Base-by-base conservation (phyloP, 2,329 filamentous ascomycete species). In the Fusarium tanahbumbuense region DNA sequence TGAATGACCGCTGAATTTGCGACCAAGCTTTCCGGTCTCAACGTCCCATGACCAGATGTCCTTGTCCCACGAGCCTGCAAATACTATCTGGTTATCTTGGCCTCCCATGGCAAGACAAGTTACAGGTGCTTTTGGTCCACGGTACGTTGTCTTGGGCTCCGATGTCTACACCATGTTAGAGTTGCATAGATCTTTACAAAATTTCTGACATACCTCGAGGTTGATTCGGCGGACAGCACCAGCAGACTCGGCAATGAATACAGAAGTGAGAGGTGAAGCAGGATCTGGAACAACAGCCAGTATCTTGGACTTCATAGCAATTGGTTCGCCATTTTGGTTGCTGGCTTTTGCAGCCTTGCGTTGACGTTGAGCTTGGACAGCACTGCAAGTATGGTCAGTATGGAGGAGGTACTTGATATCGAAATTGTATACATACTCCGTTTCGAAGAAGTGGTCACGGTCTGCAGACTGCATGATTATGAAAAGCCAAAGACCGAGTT, bases 11-110 rank as follows among this genome's bases (percentile, higher is more conserved):
- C 87, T 86, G 72, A 90, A 94, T 68, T 85, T 89, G 66, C 83
- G 85, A n/a, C 83, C 83, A 2, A 83, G 81, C 30, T 83, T 78
- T 45, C 83, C 84, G 6, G 88, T 88, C 20, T 85, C 82, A 32
- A 91, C 82, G 74, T 92, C 86, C 92, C 93, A 98, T 32, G 91
- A 92, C 90, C 94, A 97, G 61, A 98, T 87, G 22, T 89, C 87
- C 82, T 97, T 97, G 81, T 99, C 95, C 96, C 96, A 99, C 63
- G 91, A 96, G 34, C 94, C 95, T 25, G 93, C 93, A 79, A 93
- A 98, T 13, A 98, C 77, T 2, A 86, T 91, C 53, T 79, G 80
- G 64, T 83, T 84, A 27, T 82, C 82, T 6, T 83, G 78, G 16
- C 89, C 86, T 46, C 88, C 90, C 37, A 93, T 83, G 18, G 92